These are phyloP conservation scores for Pichia sp. DNA, from an alignment of 1,139 yeast species.

Conservation along the genomic window DNA sequence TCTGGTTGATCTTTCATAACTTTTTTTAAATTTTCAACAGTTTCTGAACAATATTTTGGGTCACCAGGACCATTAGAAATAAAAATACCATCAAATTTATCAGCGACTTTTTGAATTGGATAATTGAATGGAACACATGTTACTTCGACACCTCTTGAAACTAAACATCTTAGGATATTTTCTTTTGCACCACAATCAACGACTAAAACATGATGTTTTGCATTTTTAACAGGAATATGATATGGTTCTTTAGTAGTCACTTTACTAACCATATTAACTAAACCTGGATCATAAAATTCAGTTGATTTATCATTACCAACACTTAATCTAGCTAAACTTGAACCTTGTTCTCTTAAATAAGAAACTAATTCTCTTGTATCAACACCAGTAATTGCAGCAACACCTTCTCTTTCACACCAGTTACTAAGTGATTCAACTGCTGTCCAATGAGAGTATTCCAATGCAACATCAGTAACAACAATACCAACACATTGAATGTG, in stretches of 20 bases:
- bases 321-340: conserved; percentile 83
- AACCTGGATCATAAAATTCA: conserved; percentile 88
- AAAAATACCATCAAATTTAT: conserved; percentile 89
- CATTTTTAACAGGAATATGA: conserved; percentile 67
- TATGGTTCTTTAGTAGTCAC: conserved; percentile 95
- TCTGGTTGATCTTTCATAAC: conserved; percentile 57
- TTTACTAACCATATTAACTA: conserved; percentile 82
- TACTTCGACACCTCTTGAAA: conserved; percentile 88
- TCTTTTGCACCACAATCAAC: conserved; percentile 98
- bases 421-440: conserved; percentile 92
- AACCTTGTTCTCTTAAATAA: conserved; percentile 90
- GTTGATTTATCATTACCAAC: conserved; percentile 87
- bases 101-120: conserved; percentile 85
- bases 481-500: conserved; percentile 90
- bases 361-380: conserved; percentile 94
- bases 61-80: conserved; percentile 98
- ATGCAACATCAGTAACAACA: conserved; percentile 92
- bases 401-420: conserved; percentile 96
- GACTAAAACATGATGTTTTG: conserved; percentile 77
- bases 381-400: conserved; percentile 94
- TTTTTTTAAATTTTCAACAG: conserved; percentile 67
- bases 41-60: conserved; percentile 85
- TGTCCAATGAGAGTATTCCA: conserved; percentile 96
- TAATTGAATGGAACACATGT: conserved; percentile 96
- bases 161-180: conserved; percentile 88